These are phyloP conservation scores for Mrakia hoshinonis DNA, from an alignment of 768 basidiomycete genomes.

Conservation along the genomic window DNA sequence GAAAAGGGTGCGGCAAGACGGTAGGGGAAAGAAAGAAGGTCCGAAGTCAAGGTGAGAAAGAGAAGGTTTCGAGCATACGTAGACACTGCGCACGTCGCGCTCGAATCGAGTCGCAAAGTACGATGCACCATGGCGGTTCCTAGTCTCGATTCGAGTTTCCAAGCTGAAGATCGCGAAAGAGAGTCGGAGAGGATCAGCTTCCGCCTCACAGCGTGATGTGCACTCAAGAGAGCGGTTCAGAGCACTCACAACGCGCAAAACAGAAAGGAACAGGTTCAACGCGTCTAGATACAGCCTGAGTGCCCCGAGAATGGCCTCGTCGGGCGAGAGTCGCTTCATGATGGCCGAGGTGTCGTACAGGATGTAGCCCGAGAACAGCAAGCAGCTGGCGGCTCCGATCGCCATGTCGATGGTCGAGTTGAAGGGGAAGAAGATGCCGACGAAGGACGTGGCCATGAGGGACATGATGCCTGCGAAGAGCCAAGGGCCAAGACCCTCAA, in stretches of 20 bases:
- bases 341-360: conserved; percentile 81
- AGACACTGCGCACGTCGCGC: too few relatives aligned
- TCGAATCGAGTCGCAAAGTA: too few relatives aligned
- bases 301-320: conserved; percentile 85
- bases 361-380: conserved; percentile 39
- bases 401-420: conserved; percentile 68
- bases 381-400: conserved; percentile 38
- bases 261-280: conserved; percentile 44
- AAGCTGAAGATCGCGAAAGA: not conserved
- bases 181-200: not conserved
- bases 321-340: conserved; percentile 77
- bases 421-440: conserved; percentile 82
- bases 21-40: too few relatives aligned
- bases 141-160: conserved; percentile 18
- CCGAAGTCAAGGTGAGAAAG: too few relatives aligned
- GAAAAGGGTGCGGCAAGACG: too few relatives aligned
- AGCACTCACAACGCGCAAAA: conserved; percentile 40
- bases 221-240: not conserved
- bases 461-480: conserved; percentile 59
- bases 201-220: not conserved
- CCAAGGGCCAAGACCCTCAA: conserved; percentile 84
- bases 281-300: conserved; percentile 92
- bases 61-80: not conserved
- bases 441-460: conserved; percentile 41
- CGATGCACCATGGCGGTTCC: too few relatives aligned